Conservation (phyloP, 116 monocot species). For the Iris pallida region DNA sequence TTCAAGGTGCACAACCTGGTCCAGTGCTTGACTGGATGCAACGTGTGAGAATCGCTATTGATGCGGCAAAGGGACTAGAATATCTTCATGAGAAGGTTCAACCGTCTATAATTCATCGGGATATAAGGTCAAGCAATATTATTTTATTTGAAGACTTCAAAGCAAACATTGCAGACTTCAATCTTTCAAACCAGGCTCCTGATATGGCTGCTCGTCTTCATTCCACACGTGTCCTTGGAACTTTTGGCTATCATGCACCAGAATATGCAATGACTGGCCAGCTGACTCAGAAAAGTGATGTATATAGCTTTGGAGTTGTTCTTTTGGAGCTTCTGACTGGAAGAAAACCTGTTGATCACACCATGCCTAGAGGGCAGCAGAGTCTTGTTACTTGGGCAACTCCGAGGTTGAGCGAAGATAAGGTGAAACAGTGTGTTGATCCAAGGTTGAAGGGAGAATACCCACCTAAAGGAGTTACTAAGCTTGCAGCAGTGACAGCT, state of each 20-base stretch:
- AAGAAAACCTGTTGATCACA: conserved; percentile 94
- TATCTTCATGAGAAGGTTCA: conserved; percentile 95
- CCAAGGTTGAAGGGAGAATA: conserved; percentile 86
- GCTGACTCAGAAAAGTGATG: conserved; percentile 91
- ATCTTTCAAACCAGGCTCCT: conserved; percentile 92
- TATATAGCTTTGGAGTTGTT: conserved; percentile 96
- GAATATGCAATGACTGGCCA: conserved; percentile 99
- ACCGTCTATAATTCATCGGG: conserved; percentile 75
- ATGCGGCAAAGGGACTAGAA: conserved; percentile 87
- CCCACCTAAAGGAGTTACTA: conserved; percentile 95
- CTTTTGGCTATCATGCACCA: conserved; percentile 96
- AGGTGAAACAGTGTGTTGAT: conserved; percentile 95
- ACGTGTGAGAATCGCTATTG: conserved; percentile 85
- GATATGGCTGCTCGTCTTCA: conserved; percentile 99
- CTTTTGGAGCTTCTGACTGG: conserved; percentile 94
- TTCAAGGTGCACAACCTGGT: conserved; percentile 91
- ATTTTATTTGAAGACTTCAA: conserved; percentile 88
- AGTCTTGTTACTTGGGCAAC: conserved; percentile 97
- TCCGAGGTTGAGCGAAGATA: conserved; percentile 87
- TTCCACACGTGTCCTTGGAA: conserved; percentile 93
- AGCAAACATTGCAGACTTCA: conserved; percentile 97
- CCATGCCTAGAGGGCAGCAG: conserved; percentile 96
- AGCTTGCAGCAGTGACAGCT: conserved; percentile 63
- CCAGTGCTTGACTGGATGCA: conserved; percentile 94
- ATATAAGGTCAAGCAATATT: conserved; percentile 89